Conservation (phyloP, 169 alveolate genomes). For the Plasmodium gonderi region DNA sequence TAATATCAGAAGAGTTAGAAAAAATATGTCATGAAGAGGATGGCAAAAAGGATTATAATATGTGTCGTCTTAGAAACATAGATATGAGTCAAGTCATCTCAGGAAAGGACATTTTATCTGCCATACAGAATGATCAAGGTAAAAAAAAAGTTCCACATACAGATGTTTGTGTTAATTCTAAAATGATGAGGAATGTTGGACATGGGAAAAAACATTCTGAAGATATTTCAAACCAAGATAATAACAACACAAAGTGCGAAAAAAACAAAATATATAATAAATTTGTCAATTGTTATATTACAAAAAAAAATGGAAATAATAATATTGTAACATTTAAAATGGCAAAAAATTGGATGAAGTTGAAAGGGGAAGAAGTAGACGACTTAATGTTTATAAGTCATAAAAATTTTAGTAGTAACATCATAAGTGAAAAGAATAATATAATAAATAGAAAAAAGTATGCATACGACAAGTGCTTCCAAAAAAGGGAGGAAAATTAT, state of each 20-base stretch:
- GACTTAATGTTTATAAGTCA: constrained; percentile 26
- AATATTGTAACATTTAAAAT: constrained; percentile 25
- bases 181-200: neutral
- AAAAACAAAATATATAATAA: neutral
- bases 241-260: neutral
- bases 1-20: neutral
- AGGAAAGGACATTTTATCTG: neutral
- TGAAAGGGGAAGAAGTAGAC: constrained; percentile 63
- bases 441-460: neutral
- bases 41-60: neutral
- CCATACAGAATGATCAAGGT: neutral
- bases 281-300: constrained; percentile 6
- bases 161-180: neutral
- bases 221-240: neutral
- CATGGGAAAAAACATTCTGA: neutral
- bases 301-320: constrained; percentile 9
- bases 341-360: constrained; percentile 58
- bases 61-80: neutral
- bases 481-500: neutral
- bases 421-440: constrained; percentile 23
- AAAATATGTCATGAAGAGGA: neutral
- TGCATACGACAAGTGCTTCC: neutral
- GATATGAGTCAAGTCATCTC: neutral
- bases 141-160: neutral
- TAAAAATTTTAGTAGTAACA: constrained; percentile 1